Base-by-base conservation (phyloP, 345 rosid species). In the Salix arbutifolia region DNA sequence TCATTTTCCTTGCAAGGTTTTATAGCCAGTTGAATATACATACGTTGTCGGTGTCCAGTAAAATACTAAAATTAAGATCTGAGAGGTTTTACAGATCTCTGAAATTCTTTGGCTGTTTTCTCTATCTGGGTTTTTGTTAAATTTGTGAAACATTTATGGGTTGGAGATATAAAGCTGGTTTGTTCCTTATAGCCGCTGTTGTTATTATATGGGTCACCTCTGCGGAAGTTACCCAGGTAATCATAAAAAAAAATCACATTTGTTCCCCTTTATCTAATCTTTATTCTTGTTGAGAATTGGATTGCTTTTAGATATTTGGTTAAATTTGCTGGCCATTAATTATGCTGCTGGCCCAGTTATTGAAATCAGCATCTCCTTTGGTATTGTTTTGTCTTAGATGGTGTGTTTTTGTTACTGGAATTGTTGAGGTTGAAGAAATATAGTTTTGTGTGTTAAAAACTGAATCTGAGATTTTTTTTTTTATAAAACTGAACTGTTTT, bases 81-180 rank as follows among this genome's bases (percentile, higher is more conserved):
- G 79, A 44, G 66, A 33, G 66, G 53, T 50, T 44, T 42, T 16
- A 25, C 38, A 37, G 83, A 83, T 85, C 88, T 76, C 74, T 31
- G 46, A 6, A 37, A 42, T 67, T 80, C 86, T 78, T 56, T 26
- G 30, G 37, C 40, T n/a, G 19, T 26, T 30, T 46, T 73, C 21
- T 68, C 9, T 11, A 44, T 17, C 61, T 74, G 69, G 70, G 58
- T 65, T 26, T 16, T 76, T 23, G 5, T 66, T 60, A 58, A 3
- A 35, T 64, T 70, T n/a, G 62, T 68, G 50, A 37, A 68, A 17
- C n/a, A 14, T 30, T 76, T 52, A 96, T 96, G 99, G 86, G 90
- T 77, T 94, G 90, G 97, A 92, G 86, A 77, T 96, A 96, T 67
- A 92, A 76, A 75, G 94, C 98, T 72, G 99, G 99, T 65, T 76